Conservation (phyloP, 192 early-diverging fungal species). For the Coemansia sp. region DNA sequence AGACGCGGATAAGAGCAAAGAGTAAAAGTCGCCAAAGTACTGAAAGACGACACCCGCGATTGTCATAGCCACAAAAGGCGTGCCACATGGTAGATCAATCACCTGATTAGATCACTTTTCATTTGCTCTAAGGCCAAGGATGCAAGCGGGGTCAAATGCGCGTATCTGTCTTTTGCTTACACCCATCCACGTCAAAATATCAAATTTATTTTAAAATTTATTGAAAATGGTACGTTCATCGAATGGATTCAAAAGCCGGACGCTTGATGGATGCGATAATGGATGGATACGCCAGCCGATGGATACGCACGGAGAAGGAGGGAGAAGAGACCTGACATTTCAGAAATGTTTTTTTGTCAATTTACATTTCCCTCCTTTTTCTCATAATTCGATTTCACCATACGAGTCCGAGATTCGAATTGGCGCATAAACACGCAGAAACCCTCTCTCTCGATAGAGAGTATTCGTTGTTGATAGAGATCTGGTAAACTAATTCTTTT, state of each 20-base stretch:
- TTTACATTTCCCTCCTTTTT: neutral
- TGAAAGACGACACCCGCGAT: slow-evolving; percentile 1
- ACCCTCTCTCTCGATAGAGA: neutral
- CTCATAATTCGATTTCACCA: neutral
- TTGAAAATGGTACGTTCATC: neutral
- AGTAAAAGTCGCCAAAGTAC: too few species aligned
- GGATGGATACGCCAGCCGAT: slow-evolving; percentile 10
- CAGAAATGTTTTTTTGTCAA: neutral
- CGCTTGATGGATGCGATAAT: slow-evolving; percentile 3
- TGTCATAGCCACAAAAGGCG: neutral
- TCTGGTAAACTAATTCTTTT: neutral
- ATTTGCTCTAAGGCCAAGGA: slow-evolving; percentile 2
- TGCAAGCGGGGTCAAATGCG: neutral
- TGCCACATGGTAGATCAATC: neutral
- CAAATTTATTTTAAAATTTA: slow-evolving; percentile 8
- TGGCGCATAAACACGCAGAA: neutral
- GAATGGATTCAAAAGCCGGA: slow-evolving; percentile 3
- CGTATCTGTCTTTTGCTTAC: slow-evolving; percentile 9
- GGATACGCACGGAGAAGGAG: neutral
- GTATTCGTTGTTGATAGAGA: neutral
- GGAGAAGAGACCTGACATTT: neutral
- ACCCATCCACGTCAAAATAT: slow-evolving; percentile 5
- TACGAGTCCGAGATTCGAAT: neutral
- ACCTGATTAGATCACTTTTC: neutral
- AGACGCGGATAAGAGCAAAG: neutral